Evolutionary conservation across 2,329 filamentous ascomycete genomes (phyloP), one percentile per base, ranked within the genome.

Genomic region (Colletotrichum melonis): DNA sequence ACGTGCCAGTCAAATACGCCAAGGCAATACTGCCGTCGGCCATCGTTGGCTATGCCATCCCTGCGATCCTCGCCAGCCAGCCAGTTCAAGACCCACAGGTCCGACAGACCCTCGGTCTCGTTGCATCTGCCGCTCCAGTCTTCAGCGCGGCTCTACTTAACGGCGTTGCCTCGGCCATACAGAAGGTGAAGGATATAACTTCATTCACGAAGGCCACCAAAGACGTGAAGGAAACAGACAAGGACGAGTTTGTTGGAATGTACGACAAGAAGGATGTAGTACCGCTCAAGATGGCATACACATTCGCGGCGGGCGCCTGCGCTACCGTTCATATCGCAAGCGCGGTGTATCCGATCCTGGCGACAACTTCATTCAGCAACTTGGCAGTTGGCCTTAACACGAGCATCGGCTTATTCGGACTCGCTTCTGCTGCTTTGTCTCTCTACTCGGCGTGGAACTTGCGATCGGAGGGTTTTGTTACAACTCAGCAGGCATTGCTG

Each of bases 321-420:
- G 68, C 68, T 11, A 57, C 49, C 0, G 46, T 28, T 0, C 63
- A 72, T 14, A 4, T 72, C 0, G 49, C 49, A 0, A 62, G 57
- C 12, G 14, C 9, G 3, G 26, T 68, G 2, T 57, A 63, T 52
- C 28, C 32, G 0, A 24, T 3, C 63, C 55, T 49, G 63, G 28
- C 63, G 3, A n/a, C 54, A 1, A 5, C n/a, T n/a, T 42, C 38
- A 19, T 42, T 14, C 30, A 7, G 19, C 22, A 9, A 32, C 19
- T n/a, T 63, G 12, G 9, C 46, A 0, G 8, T 55, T 24, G 26
- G 69, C 3, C 5, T 42, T 3, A 19, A 16, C 2, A 42, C 38
- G 84, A 56, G 63, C 26, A 63, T 28, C 49, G 49, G 16, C 2
- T n/a, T 68, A 7, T 67, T 54, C 2, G 49, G 64, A 0, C 2